A percentile compares a stretch with the other conserved stretches of the same genome.
Evolutionary conservation across 192 early-diverging fungal species (phyloP).

Genomic region (Gorgonomyces haynaldii): DNA sequence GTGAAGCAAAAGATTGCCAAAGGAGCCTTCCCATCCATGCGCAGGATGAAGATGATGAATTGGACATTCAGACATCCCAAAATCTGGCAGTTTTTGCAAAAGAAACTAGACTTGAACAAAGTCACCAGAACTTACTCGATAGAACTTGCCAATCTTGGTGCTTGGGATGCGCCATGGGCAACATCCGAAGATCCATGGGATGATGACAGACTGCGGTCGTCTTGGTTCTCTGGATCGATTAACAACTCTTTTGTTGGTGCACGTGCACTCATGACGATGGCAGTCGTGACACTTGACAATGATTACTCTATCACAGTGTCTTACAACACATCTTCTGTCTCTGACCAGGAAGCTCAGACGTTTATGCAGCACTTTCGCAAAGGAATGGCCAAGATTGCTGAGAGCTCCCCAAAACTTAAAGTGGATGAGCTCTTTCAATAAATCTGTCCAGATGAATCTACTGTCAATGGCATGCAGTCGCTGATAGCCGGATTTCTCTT

Average conservation of each 20-base stretch:
- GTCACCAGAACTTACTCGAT: conserved; percentile 23
- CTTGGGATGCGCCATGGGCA: conserved; percentile 30
- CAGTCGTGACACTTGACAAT: conserved; percentile 30
- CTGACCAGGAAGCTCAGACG: conserved; percentile 20
- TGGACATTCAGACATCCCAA: conserved; percentile 28
- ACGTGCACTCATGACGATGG: conserved; percentile 34
- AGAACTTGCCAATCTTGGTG: conserved; percentile 40
- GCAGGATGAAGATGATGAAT: conserved; percentile 31
- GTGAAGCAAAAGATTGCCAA: conserved; percentile 18
- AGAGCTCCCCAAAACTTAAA: no score
- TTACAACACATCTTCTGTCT: conserved; percentile 19
- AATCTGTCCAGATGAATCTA: no score
- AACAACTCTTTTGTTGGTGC: conserved; percentile 34
- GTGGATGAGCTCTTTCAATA: no score
- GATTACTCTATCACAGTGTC: conserved; percentile 24
- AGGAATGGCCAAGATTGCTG: no score
- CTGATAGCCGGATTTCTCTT: no score
- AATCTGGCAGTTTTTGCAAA: conserved; percentile 24
- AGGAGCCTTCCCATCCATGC: conserved; percentile 12
- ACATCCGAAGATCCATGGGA: conserved; percentile 3
- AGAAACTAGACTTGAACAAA: conserved; percentile 18
- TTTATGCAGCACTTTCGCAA: conserved; percentile 23
- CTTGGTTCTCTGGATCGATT: conserved; percentile 26
- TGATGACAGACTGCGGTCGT: conserved; percentile 11
- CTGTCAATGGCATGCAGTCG: no score